Percentiles rank a stretch among this genome's conserved stretches.
Evolutionary conservation across 2,329 filamentous ascomycete genomes (phyloP).

Genomic region (Monascus ruber): DNA sequence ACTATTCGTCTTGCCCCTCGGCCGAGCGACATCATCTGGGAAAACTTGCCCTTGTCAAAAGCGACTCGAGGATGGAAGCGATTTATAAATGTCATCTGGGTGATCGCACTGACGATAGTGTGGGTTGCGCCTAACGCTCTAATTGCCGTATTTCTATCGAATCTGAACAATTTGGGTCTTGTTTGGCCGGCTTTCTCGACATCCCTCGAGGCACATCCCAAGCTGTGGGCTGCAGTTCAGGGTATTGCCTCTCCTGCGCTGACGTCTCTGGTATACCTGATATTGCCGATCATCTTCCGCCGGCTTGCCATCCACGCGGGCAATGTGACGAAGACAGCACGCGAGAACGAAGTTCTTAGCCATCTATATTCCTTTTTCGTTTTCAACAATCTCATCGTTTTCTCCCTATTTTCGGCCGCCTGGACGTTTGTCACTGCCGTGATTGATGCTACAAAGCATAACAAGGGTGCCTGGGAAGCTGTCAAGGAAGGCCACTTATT

Average conservation of each 20-base stretch:
- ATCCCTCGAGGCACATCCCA: constrained; percentile 51
- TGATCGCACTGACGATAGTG: constrained; percentile 63
- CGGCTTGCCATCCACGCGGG: constrained; percentile 72
- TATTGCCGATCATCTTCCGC: constrained; percentile 84
- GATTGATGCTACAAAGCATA: constrained; percentile 45
- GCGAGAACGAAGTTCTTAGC: constrained; percentile 79
- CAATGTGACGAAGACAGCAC: constrained; percentile 81
- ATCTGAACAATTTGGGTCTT: constrained; percentile 65
- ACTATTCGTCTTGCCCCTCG: constrained; percentile 68
- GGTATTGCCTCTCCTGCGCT: constrained; percentile 83
- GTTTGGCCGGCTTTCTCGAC: constrained; percentile 67
- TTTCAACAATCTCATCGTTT: constrained; percentile 92
- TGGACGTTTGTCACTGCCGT: constrained; percentile 63
- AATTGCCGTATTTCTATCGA: constrained; percentile 87
- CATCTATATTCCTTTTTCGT: constrained; percentile 94
- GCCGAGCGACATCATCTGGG: constrained; percentile 91
- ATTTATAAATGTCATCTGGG: constrained; percentile 75
- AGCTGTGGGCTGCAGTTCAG: constrained; percentile 76
- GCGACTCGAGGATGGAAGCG: constrained; percentile 59
- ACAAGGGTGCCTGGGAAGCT: constrained; percentile 55
- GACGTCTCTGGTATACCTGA: constrained; percentile 75
- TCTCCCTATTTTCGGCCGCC: constrained; percentile 77
- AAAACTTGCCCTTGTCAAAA: constrained; percentile 68
- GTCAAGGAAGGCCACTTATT: constrained; percentile 55
- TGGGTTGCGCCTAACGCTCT: constrained; percentile 91